Base-by-base conservation (phyloP, 2,329 filamentous ascomycete genomes). In the Diaporthe velutina region DNA sequence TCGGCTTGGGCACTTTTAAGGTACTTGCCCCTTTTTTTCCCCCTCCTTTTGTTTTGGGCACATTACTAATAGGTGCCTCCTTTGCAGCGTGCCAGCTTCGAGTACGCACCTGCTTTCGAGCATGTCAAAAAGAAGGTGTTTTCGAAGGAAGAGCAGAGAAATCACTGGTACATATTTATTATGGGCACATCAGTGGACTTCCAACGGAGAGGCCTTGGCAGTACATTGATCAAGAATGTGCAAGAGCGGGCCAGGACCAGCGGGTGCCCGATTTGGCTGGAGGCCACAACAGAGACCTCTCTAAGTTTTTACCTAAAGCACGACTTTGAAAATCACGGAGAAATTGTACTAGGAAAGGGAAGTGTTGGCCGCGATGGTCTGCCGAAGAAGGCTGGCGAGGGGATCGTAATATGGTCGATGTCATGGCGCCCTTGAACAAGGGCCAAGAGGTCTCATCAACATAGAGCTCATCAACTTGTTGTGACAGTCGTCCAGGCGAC, bases 111-210 rank as follows among this genome's bases (percentile, higher is more conserved):
- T 6, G 28, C 45, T 17, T 15, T 8, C 3, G 71, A 73, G 52
- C 13, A 4, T 19, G 13, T 48, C 30, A 58, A 50, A 15, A 28
- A 52, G 22, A 3, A 52, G 9, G 30, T 35, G 2, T 60, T 73
- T 7, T 52, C 52, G 3, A 50, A 60, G 40, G 52, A 35, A 50
- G 71, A 73, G 52, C 52, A 9, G 28, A 38, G 33, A 8, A 45
- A 22, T 19, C 52, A 73, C 38, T 73, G 71, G 61, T 73, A 73
- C 28, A 30, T 73, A 12, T 73, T 68, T 22, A 68, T 73, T 13
- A 73, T 73, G 61, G 61, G 71, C 17, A 68, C 61, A 12, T 52
- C 50, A 4, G n/a, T 50, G 0, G 61, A 68, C 30, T 28, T 28
- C 6, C 71, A 30, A 38, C 52, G 61, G 13, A 2, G 42, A 57